These are phyloP conservation scores for Skeletonema marinoi DNA, from an alignment of 108 stramenopile species.

Conservation along the genomic window DNA sequence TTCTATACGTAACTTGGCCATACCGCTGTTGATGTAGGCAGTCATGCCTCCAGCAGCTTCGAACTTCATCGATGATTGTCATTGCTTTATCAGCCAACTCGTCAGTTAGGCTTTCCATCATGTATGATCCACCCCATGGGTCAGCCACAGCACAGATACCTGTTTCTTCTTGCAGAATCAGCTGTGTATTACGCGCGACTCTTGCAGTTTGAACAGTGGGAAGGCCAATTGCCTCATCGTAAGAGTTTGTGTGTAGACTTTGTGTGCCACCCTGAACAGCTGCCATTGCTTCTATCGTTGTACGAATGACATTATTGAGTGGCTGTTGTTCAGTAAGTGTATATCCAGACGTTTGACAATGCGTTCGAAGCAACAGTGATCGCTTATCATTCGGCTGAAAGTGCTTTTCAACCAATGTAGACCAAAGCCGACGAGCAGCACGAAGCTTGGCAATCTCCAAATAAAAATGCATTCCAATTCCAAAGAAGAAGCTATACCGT, in stretches of 20 bases:
- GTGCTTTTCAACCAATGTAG: constrained; percentile 84
- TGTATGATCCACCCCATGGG: constrained; percentile 94
- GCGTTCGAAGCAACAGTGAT: constrained; percentile 91
- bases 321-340: constrained; percentile 97
- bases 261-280: constrained; percentile 98
- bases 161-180: constrained; percentile 98
- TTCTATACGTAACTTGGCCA: constrained; percentile 95
- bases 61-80: constrained; percentile 92
- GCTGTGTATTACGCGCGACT: constrained; percentile 96
- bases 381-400: constrained; percentile 92
- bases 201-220: constrained; percentile 96
- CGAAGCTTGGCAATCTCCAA: constrained; percentile 94
- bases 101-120: constrained; percentile 97
- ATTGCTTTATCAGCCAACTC: constrained; percentile 90
- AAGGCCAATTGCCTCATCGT: constrained; percentile 98
- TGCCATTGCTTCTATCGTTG: constrained; percentile 97
- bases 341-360: constrained; percentile 97
- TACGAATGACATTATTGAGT: constrained; percentile 97
- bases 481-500: constrained; percentile 97
- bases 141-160: constrained; percentile 64
- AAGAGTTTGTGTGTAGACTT: constrained; percentile 97
- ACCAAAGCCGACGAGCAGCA: constrained; percentile 93
- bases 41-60: constrained; percentile 97
- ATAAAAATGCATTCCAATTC: constrained; percentile 97
- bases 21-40: constrained; percentile 92